phyloP scores from a whole-genome alignment of 495 filamentous ascomycete genomes.

The Trichoderma reesei region DNA sequence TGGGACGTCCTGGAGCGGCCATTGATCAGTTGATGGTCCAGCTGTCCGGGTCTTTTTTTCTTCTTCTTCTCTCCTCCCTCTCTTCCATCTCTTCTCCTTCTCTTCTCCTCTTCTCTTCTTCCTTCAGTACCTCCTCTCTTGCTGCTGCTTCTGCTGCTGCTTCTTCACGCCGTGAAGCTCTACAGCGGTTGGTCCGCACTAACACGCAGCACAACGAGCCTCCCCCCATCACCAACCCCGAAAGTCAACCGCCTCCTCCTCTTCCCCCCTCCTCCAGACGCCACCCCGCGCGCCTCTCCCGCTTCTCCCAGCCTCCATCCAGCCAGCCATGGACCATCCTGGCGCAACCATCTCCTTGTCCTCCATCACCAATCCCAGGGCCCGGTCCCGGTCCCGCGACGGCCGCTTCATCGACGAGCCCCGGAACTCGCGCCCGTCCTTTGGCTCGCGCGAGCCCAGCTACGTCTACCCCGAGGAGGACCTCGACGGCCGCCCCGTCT shows the following conservation, averaged over 20 bases:
- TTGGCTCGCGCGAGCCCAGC: slow-evolving; percentile 13
- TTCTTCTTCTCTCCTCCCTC: too few species aligned
- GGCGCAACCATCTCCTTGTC: not conserved
- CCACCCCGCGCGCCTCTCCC: slow-evolving; percentile 5
- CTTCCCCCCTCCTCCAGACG: not conserved
- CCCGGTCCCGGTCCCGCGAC: slow-evolving; percentile 30
- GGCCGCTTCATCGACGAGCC: slow-evolving; percentile 35
- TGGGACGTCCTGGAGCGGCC: too few species aligned
- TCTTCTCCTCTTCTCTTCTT: not conserved
- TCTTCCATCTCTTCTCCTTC: not conserved
- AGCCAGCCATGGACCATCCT: slow-evolving; percentile 5
- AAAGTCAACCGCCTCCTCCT: too few species aligned
- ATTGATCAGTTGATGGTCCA: not conserved
- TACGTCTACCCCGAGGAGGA: slow-evolving; percentile 11
- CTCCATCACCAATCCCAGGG: slow-evolving; percentile 23
- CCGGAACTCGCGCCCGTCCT: slow-evolving; percentile 13
- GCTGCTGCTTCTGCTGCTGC: not conserved
- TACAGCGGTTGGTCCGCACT: too few species aligned
- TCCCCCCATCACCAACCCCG: too few species aligned
- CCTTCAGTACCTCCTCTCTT: not conserved
- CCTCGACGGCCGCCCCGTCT: slow-evolving; percentile 2
- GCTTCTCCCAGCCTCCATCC: too few species aligned
- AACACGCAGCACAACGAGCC: too few species aligned
- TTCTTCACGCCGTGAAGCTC: too few species aligned
- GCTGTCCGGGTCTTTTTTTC: not conserved